Base-by-base conservation (phyloP, 176 grass and related monocot species). In the Musa beccarii region DNA sequence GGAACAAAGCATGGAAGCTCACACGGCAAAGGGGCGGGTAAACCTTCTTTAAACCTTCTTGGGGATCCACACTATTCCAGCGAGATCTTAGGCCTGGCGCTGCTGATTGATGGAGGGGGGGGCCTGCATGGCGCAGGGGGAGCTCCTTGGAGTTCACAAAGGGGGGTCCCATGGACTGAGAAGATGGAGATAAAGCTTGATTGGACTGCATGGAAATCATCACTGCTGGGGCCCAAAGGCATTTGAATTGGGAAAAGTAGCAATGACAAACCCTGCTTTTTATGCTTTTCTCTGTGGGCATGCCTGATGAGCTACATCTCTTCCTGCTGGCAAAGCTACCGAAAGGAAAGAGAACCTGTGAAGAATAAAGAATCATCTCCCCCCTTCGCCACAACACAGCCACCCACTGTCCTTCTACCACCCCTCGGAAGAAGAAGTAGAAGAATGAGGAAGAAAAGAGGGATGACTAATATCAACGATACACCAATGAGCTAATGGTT, bases 151-250 rank as follows among this genome's bases (percentile, higher is more conserved):
- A 20, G 59, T 62, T 62, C 59, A 22, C 59, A 9, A 62, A 22
- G 17, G n/a, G n/a, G 34, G 59, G 17, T 7, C 59, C 15, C 59
- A 9, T 62, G 59, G 15, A 15, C 59, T n/a, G 59, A 62, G 59
- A 62, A 9, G 59, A 62, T 62, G 59, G 59, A n/a, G 59, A 62
- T 62, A 62, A 62, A 62, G 59, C 59, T 62, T 62, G 59, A 62
- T 62, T 62, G 59, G 59, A 62, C n/a, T 62, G 59, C 59, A 62
- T 62, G 59, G 17, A 62, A 62, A 62, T 62, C 59, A 62, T 62
- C 59, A 43, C 34, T 43, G 34, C 34, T 43, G 34, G 34, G 34
- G 34, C 34, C 59, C 59, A 62, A 62, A 43, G 34, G 59, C 59
- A 8, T n/a, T 19, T n/a, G 59, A 19, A 20, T n/a, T 19, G 8